Evolutionary conservation across 1,284 basidiomycete genomes (phyloP).

Genomic region (Anthracocystis walkeri): DNA sequence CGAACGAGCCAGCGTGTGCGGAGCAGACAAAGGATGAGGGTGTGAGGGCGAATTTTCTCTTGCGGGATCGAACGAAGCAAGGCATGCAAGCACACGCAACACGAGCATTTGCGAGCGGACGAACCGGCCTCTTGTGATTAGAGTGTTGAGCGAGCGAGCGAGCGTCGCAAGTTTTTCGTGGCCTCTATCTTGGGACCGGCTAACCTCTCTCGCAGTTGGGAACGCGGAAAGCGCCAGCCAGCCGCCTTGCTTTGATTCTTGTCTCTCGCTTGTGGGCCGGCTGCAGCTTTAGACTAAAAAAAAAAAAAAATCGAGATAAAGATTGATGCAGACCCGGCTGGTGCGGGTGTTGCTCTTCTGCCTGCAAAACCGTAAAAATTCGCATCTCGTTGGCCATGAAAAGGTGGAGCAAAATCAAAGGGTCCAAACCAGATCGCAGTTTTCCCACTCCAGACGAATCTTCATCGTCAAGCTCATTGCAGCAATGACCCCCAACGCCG

Average conservation of each 20-base stretch:
- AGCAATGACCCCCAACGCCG: no score
- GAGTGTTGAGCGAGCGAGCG: background rate
- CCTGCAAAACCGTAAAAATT: background rate
- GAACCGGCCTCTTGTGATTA: background rate
- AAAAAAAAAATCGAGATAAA: background rate
- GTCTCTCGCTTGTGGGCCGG: background rate
- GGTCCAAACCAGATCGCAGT: no score
- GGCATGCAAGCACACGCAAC: conserved; percentile 6
- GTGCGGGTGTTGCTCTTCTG: background rate
- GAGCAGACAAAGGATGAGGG: conserved; percentile 1
- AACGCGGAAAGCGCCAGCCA: background rate
- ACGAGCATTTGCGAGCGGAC: conserved; percentile 4
- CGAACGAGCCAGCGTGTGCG: background rate
- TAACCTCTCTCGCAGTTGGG: background rate
- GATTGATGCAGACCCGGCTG: background rate
- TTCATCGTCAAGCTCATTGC: no score
- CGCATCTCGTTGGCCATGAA: no score
- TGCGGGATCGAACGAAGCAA: background rate
- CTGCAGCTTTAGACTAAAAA: background rate
- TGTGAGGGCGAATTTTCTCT: background rate
- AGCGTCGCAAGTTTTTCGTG: background rate
- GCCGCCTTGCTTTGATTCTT: background rate
- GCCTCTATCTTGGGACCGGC: background rate
- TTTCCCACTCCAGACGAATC: no score
- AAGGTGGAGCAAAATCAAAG: no score